Conservation (phyloP, 768 basidiomycete species). For the Tylopilus balloui region DNA sequence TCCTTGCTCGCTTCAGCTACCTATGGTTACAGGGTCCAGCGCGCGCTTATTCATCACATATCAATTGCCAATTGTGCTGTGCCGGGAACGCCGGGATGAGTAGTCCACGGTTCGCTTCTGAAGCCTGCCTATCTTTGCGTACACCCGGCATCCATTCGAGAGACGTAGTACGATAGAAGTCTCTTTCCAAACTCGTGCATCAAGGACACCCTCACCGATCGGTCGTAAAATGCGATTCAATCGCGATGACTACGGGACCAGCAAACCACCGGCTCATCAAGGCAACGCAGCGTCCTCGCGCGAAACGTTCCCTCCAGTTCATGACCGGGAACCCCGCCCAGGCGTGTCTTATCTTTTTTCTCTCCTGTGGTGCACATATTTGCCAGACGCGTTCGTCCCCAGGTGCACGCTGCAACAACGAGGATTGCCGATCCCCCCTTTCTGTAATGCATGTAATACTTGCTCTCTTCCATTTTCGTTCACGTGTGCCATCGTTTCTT, state of each 20-base stretch:
- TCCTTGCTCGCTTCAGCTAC: constrained; percentile 3
- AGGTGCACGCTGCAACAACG: constrained; percentile 14
- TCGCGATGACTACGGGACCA: constrained; percentile 18
- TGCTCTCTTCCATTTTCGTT: neutral
- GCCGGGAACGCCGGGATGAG: neutral
- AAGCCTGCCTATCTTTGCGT: constrained; percentile 3
- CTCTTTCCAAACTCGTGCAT: constrained; percentile 7
- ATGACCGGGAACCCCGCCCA: neutral
- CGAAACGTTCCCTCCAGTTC: neutral
- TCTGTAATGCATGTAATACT: neutral
- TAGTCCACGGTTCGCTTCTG: constrained; percentile 7
- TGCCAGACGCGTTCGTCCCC: neutral
- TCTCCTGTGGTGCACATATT: neutral
- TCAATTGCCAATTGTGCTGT: neutral
- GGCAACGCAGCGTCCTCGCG: neutral
- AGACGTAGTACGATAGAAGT: constrained; percentile 1
- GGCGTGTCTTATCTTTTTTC: neutral
- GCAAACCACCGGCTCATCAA: neutral
- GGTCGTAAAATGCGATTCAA: constrained; percentile 1
- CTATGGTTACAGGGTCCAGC: neutral
- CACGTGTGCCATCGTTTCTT: constrained; percentile 1
- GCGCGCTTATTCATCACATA: neutral
- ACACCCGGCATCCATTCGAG: neutral
- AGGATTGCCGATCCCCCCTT: constrained; percentile 12
- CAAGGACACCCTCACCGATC: neutral